These are phyloP conservation scores for Penicillium antarcticum DNA, from an alignment of 495 filamentous ascomycete genomes.

Conservation along the genomic window DNA sequence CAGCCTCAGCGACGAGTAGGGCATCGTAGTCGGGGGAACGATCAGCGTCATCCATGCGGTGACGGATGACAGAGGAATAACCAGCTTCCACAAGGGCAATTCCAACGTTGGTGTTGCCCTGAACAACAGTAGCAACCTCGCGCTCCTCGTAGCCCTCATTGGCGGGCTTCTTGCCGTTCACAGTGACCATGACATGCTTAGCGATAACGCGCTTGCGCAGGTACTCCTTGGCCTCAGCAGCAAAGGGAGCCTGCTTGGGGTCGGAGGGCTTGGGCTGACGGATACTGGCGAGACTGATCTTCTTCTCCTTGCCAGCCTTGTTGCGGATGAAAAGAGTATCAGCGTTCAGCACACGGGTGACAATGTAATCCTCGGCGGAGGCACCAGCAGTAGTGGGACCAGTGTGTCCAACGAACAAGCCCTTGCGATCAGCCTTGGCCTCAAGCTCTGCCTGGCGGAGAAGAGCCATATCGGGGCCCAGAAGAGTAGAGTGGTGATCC, in stretches of 20 bases:
- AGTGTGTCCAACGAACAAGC: constrained; percentile 75
- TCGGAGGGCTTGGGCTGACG: constrained; percentile 84
- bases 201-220: constrained; percentile 90
- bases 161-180: constrained; percentile 88
- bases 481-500: constrained; percentile 87
- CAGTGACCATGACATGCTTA: constrained; percentile 83
- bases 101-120: constrained; percentile 83
- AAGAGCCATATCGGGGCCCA: constrained; percentile 79
- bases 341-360: constrained; percentile 80
- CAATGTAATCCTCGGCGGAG: constrained; percentile 70
- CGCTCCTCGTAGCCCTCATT: constrained; percentile 89
- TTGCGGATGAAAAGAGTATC: constrained; percentile 84
- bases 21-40: constrained; percentile 92
- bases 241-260: constrained; percentile 78
- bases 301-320: constrained; percentile 80
- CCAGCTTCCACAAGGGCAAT: constrained; percentile 85
- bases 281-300: constrained; percentile 87
- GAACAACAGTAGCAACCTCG: constrained; percentile 84
- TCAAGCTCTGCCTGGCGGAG: constrained; percentile 84
- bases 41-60: constrained; percentile 89
- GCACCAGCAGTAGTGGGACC: constrained; percentile 51
- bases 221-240: constrained; percentile 93
- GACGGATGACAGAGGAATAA: constrained; percentile 87
- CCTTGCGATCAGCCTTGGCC: constrained; percentile 69
- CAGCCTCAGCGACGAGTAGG: constrained; percentile 82